Conservation (phyloP, 768 basidiomycete species). For the Asterophora lycoperdoides region DNA sequence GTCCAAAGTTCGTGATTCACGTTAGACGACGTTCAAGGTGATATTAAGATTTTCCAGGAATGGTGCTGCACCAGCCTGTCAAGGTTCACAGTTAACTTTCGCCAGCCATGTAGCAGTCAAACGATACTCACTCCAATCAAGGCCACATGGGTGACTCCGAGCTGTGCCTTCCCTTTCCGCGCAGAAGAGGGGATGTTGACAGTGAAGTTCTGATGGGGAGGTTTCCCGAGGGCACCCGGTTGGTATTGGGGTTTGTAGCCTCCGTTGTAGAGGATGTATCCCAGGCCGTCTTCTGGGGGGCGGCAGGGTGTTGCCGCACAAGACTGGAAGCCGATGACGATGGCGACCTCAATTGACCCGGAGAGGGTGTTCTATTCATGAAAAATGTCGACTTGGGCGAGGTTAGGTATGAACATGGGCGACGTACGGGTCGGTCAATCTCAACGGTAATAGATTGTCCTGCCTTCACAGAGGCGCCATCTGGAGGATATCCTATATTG, state of each 20-base stretch:
- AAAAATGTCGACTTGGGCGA: background rate
- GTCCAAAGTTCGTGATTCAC: background rate
- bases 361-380: conserved; percentile 32
- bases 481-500: conserved; percentile 37
- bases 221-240: conserved; percentile 19
- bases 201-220: conserved; percentile 44
- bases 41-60: conserved; percentile 29
- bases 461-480: conserved; percentile 28
- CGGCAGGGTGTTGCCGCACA: conserved; percentile 25
- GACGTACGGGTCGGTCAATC: conserved; percentile 44
- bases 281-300: conserved; percentile 27
- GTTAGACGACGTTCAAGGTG: conserved; percentile 24
- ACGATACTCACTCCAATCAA: conserved; percentile 36
- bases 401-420: background rate
- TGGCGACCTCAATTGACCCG: conserved; percentile 38
- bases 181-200: conserved; percentile 32
- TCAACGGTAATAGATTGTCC: conserved; percentile 41
- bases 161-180: conserved; percentile 27
- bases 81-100: background rate
- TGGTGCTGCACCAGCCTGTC: conserved; percentile 30
- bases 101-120: background rate
- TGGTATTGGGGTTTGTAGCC: conserved; percentile 35
- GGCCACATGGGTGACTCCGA: conserved; percentile 34
- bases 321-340: conserved; percentile 41
- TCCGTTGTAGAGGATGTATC: conserved; percentile 45